Base-by-base conservation (phyloP, 129 eudicot species). In the Deinandra increscens region DNA sequence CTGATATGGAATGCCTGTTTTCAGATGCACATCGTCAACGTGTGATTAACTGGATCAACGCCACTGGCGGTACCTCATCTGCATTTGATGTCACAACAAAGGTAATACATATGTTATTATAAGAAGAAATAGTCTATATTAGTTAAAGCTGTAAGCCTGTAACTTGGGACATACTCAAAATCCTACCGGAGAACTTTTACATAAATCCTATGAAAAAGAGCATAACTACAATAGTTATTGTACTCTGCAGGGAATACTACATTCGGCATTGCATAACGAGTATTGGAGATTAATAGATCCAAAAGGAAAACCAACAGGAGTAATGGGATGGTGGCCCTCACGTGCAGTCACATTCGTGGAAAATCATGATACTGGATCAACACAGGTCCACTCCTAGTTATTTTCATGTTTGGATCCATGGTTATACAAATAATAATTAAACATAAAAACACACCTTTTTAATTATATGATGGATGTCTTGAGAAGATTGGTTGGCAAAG, bases 301-400 rank as follows among this genome's bases (percentile, higher is more conserved):
- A 66, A 65, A 69, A 23, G 88, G 93, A 62, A 87, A 87, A 74
- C 93, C 89, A 44, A 77, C 93, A 1, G 93, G 89, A 23, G 93
- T 87, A 20, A 68, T 87, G 84, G 93, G 93, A 62, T 87, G 93
- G 88, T 87, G 93, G 89, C 93, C 93, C 12, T 87, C 93, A 29
- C 86, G 87, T 58, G 89, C 89, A 55, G 89, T 87, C 61, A 87
- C 89, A 14, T 87, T 87, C 44, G 76, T 87, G 46, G 93, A 87
- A 75, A 87, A 87, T 75, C 93, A 87, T 61, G 93, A 87, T 72
- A 87, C 93, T 51, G 93, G 93, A 46, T 87, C 93, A 26, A 87
- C 93, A 48, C 88, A 86, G 92, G 92, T 86, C 56, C 29, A 58
- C 46, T 72, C 69, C 51, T 59, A 68, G 19, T 12, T 36, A 45